Evolutionary conservation across 2,329 filamentous ascomycete species (phyloP), one percentile per base, ranked within the genome.

Genomic region (Lanzia echinophila): DNA sequence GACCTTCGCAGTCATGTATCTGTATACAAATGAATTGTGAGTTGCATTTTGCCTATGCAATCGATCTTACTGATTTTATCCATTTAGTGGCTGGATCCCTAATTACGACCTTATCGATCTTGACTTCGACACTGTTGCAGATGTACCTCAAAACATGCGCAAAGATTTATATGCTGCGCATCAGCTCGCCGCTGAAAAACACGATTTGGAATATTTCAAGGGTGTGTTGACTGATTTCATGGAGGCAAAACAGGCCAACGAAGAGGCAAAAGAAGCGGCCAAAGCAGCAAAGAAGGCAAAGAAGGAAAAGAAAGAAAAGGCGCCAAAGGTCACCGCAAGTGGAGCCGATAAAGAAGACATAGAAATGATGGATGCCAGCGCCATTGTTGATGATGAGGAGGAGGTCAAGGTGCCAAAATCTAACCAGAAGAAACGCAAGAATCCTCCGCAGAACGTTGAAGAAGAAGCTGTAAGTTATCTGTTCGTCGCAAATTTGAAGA

Each of bases 11-110:
- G 84, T 97, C 67, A 96, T 97, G 92, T 97, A 96, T 69, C 75
- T 97, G 48, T 78, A 83, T 60, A 96, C 91, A 36, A 96, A 97
- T 66, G 92, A 97, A 78, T 97, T 99, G 94, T 99, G 75, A 82
- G 92, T 83, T 49, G 13, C 17, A 33, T 22, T 32, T 31, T 24
- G 12, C 15, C 24, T 31, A 44, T 13, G 41, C 41, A 24, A 13
- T 15, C 41, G 24, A 8, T 22, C 19, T 10, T 44, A 24, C 41
- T 44, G 24, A 44, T 24, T 22, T 5, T 28, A 8, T 28, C 24
- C 10, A 38, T 55, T 55, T 63, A 99, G 94, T 72, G 88, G 88
- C 36, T 99, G 92, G 92, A 88, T 92, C 60, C 80, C 84, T 57
- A 96, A 97, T 71, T 87, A 84, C 20, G 85, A 89, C 56, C 79